Evolutionary conservation across 495 filamentous ascomycete species (phyloP), one percentile per base, ranked within the genome.

Genomic region (Penicillium atrosanguineum): DNA sequence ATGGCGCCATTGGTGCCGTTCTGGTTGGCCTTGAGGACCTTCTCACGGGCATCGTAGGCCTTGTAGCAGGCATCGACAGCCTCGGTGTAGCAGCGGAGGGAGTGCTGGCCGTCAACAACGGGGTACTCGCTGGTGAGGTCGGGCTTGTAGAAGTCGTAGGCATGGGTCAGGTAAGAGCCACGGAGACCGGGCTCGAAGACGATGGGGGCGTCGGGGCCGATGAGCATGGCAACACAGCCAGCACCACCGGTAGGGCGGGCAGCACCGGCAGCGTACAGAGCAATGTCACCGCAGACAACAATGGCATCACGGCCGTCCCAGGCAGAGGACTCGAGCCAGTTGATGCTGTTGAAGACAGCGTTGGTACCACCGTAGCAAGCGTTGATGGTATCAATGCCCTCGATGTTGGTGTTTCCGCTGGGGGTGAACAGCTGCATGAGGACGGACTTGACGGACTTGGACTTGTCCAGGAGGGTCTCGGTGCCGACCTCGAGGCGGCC

Each of bases 391-490:
- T 98, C 94, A 28, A 97, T 85, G 73, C 94, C 94, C 78, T 97
- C 95, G 42, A 98, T 79, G 78, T 95, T 96, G 79, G 86, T 91
- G 70, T 90, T 90, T 54, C 84, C 86, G 66, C 87, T 87, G 44
- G 86, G 79, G 65, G 86, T 82, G 63, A 98, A 96, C 25, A 98
- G 81, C 77, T 97, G 94, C 94, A 98, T 98, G 57, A 97, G 75
- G 46, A 98, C 93, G n/a, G 92, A 89, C 84, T 98, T 98, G 80
- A 98, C 94, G 25, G 95, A 97, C 82, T 98, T 98, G 62, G 94
- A 97, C 83, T 98, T 98, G 82, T 98, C 94, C 67, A 98, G 81
- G 38, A 98, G 82, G 46, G 94, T 98, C 85, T 98, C 94, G 47
- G 94, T 98, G 65, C 94, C 94, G 60, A 98, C 94, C 76, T 98